phyloP scores from a whole-genome alignment of 192 early-diverging fungal species.

The Lobosporangium transversale region DNA sequence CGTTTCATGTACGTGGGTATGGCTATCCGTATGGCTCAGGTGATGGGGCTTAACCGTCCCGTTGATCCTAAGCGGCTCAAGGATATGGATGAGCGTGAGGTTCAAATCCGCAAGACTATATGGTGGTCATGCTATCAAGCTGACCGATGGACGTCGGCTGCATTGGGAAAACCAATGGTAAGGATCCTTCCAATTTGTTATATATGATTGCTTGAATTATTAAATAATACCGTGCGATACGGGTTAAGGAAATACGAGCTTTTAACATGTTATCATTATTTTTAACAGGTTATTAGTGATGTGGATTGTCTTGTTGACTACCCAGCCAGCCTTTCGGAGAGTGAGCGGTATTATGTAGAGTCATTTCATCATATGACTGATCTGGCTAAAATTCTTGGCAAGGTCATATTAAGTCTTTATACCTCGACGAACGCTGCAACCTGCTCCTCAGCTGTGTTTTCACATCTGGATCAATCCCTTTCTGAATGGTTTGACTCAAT shows the following conservation, averaged over 20 bases:
- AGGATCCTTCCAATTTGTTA: too few relatives aligned
- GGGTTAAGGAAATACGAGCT: too few relatives aligned
- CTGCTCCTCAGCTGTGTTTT: conserved; percentile 41
- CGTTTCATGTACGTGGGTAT: conserved; percentile 53
- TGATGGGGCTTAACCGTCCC: conserved; percentile 51
- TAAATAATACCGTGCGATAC: too few relatives aligned
- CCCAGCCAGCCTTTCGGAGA: conserved; percentile 22
- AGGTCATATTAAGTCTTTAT: conserved; percentile 38
- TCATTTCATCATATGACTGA: conserved; percentile 36
- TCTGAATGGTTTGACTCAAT: conserved; percentile 39
- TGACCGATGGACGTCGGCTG: conserved; percentile 51
- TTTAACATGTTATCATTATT: too few relatives aligned
- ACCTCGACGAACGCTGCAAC: conserved; percentile 35
- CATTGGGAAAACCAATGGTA: conserved; percentile 51
- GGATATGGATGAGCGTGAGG: conserved; percentile 33
- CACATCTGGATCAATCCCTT: conserved; percentile 34
- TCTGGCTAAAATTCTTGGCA: conserved; percentile 44
- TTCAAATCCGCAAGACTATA: conserved; percentile 48
- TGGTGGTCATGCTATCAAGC: conserved; percentile 54
- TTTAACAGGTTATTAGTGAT: conserved; percentile 38
- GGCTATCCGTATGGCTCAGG: conserved; percentile 59
- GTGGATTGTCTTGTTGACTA: conserved; percentile 47
- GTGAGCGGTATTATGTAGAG: conserved; percentile 5
- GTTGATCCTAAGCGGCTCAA: conserved; percentile 24
- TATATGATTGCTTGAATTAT: neutral